Conservation (phyloP, 2,329 filamentous ascomycete genomes). For the Pyricularia sp. region DNA sequence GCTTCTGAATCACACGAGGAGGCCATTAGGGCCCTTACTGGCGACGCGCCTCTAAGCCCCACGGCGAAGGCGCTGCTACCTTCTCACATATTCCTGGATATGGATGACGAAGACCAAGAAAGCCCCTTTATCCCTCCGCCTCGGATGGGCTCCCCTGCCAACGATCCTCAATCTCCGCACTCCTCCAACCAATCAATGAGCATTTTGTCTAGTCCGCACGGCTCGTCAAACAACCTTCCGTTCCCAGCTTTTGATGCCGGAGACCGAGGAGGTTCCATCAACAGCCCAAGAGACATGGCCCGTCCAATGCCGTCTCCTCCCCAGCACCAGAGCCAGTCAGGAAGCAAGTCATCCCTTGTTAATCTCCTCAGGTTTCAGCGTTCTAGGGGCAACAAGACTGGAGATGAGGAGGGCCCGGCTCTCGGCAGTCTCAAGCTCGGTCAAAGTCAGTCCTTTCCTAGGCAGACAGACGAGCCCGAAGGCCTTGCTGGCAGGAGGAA, state of each 20-base stretch:
- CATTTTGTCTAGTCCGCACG: conserved; percentile 52
- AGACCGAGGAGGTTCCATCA: conserved; percentile 33
- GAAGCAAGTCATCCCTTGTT: conserved; percentile 23
- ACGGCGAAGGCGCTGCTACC: conserved; percentile 67
- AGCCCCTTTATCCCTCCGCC: conserved; percentile 26
- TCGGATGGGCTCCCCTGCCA: conserved; percentile 22
- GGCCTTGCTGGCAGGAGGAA: conserved; percentile 34
- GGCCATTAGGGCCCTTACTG: conserved; percentile 50
- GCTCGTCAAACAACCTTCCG: conserved; percentile 48
- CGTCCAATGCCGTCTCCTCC: conserved; percentile 31
- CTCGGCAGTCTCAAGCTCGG: conserved; percentile 60
- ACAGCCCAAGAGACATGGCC: conserved; percentile 15
- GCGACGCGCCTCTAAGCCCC: conserved; percentile 65
- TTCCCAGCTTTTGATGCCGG: conserved; percentile 40
- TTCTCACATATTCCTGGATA: conserved; percentile 39
- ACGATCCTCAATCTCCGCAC: conserved; percentile 49
- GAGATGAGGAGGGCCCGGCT: conserved; percentile 51
- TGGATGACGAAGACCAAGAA: conserved; percentile 46
- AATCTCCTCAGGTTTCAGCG: conserved; percentile 51
- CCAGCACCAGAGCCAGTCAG: conserved; percentile 13
- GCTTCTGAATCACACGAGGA: conserved; percentile 43
- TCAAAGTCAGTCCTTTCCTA: conserved; percentile 71
- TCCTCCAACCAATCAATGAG: conserved; percentile 50
- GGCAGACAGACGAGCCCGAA: conserved; percentile 47
- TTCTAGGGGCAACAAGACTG: conserved; percentile 50